Evolutionary conservation across 2,329 filamentous ascomycete genomes (phyloP), one percentile per base, ranked within the genome.

Genomic region (Exophiala viscosa): DNA sequence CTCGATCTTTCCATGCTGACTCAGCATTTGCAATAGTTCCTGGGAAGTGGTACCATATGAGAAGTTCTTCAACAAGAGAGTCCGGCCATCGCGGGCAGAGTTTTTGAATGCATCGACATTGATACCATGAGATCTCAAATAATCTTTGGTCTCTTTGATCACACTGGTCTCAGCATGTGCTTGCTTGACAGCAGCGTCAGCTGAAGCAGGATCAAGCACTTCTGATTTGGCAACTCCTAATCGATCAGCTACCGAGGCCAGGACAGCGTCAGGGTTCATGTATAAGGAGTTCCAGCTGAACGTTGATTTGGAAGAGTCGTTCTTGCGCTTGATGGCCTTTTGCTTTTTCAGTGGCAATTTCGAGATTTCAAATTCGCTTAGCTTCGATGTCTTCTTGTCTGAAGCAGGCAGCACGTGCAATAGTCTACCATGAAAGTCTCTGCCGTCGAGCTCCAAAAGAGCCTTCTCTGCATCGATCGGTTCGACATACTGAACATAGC

Each of bases 251-350:
- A 96, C 83, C 5, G 91, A 95, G 44, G 88, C 84, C 72, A 96
- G 91, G 47, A 99, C 90, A 45, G 93, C 89, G 74, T 99, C 91
- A 36, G 78, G 69, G 71, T 87, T 96, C 88, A 99, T 95, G 71
- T 93, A 99, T n/a, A 99, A 77, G n/a, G 91, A 92, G 75, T 99
- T 99, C 93, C 93, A 99, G 68, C 92, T 96, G 73, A 97, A 97
- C 1, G 82, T 84, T 44, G 81, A 83, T 28, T 85, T 86, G 7
- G 87, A 80, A 17, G 91, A 88, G 64, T 92, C 86, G 45, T 85
- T 80, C 72, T 88, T 95, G 65, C 87, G 88, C 67, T 87, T 89
- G 61, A 97, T 87, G 64, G 95, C 82, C 63, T 90, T 90, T 70
- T 97, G 93, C 70, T 95, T 93, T 73, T 96, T 97, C 60, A 97